phyloP scores from a whole-genome alignment of 495 filamentous ascomycete genomes.

The Halenospora varia region DNA sequence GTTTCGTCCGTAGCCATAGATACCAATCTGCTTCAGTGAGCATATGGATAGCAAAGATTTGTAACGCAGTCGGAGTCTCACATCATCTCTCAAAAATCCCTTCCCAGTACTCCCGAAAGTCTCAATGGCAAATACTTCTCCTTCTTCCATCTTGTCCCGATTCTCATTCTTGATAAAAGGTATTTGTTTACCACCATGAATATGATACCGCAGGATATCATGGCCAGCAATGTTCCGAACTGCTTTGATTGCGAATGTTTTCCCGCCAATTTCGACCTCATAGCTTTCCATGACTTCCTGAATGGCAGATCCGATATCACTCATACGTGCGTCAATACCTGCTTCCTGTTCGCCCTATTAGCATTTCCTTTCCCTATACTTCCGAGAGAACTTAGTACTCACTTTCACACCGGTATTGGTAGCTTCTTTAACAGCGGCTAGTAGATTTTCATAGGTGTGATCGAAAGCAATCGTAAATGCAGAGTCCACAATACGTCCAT shows the following conservation, averaged over 20 bases:
- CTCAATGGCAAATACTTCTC: conserved; percentile 89
- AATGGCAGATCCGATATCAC: conserved; percentile 70
- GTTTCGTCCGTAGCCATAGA: conserved; percentile 69
- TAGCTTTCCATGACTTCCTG: conserved; percentile 90
- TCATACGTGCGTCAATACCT: conserved; percentile 75
- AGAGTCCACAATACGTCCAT: conserved; percentile 85
- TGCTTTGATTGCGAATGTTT: conserved; percentile 72
- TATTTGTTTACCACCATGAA: conserved; percentile 84
- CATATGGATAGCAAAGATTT: not conserved
- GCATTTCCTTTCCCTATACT: not conserved
- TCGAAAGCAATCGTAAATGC: conserved; percentile 89
- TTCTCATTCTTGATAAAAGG: conserved; percentile 80
- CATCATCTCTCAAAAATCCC: conserved; percentile 73
- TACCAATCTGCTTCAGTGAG: conserved; percentile 47
- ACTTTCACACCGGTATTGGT: conserved; percentile 79
- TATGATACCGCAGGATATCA: conserved; percentile 78
- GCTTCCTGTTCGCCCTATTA: conserved; percentile 47
- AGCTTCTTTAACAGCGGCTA: conserved; percentile 77
- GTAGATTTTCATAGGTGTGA: conserved; percentile 75
- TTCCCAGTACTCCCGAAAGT: conserved; percentile 92
- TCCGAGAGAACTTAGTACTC: not conserved
- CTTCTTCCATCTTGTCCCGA: conserved; percentile 88
- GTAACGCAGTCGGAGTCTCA: conserved; percentile 23
- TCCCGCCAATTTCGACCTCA: conserved; percentile 73
- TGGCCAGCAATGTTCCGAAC: conserved; percentile 88